Evolutionary conservation across 345 rosid genomes (phyloP), one percentile per base, ranked within the genome.

Genomic region (Pelargonium nanum): DNA sequence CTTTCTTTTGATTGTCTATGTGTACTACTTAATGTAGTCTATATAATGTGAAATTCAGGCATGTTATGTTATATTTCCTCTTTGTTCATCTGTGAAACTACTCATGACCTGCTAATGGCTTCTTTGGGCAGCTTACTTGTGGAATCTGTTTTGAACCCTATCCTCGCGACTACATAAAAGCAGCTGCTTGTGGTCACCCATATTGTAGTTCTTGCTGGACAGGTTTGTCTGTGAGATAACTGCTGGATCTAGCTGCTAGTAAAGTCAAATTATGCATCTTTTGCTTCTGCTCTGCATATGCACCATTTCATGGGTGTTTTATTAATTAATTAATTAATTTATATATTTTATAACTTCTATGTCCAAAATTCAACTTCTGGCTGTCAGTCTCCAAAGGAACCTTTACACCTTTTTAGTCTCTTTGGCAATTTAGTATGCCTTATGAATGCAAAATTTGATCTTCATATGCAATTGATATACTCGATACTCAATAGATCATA

Each of bases 151-250:
- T 90, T 48, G 97, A 94, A 63, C 51, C 80, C 61, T 63, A 72
- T 70, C 69, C 72, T 23, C 58, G 25, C 28, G 83, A 83, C 68
- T 70, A 72, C 60, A 76, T 86, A 56, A 56, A 58, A 59, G 79
- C 96, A 44, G 90, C 85, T 60, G 84, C 88, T 70, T 94, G 99
- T 77, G 99, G 97, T 61, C 99, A 94, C 76, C 99, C 96, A 58
- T 94, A 84, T 78, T 94, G 99, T 72, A 51, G 66, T 53, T 53
- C 74, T 45, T 94, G 99, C 76, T 94, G 99, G 99, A 69, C 78
- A 83, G 97, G 99, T 88, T 51, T 55, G 66, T 75, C 26, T 66
- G 68, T 30, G 19, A 19, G 0, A 30, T 25, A 20, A 23, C 44
- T 10, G 21, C 58, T 32, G 53, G 24, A 22, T 16, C 2, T 2